Evolutionary conservation across 2,329 filamentous ascomycete genomes (phyloP).

Genomic region (Talaromyces islandicus): DNA sequence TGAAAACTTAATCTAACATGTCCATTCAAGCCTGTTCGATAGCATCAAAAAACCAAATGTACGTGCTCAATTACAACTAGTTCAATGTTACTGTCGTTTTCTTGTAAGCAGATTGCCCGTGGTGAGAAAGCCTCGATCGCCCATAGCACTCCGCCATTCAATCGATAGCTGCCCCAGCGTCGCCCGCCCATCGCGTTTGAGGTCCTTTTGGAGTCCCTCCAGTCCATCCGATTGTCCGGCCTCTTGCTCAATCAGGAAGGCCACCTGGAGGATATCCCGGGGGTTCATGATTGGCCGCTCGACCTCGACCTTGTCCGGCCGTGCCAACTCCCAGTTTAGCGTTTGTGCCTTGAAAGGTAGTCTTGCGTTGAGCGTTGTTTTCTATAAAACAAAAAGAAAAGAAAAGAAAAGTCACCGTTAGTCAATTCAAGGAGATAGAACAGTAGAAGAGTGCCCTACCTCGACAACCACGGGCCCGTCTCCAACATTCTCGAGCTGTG

Average conservation of each 20-base stretch:
- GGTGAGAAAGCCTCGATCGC: slow-evolving; percentile 77
- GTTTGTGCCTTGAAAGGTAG: slow-evolving; percentile 49
- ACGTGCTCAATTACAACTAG: no score
- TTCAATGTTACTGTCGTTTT: slow-evolving; percentile 22
- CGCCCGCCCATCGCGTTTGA: slow-evolving; percentile 47
- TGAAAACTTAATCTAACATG: not conserved
- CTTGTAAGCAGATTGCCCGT: slow-evolving; percentile 68
- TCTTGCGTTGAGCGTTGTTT: slow-evolving; percentile 45
- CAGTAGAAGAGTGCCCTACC: slow-evolving; percentile 27
- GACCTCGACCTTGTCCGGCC: slow-evolving; percentile 22
- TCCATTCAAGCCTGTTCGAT: not conserved
- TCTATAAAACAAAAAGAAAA: slow-evolving; percentile 21
- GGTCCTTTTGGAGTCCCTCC: slow-evolving; percentile 47
- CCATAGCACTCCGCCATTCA: slow-evolving; percentile 85
- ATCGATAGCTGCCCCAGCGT: slow-evolving; percentile 77
- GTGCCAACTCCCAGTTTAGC: slow-evolving; percentile 49
- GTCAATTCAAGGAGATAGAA: not conserved
- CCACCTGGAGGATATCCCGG: slow-evolving; percentile 60
- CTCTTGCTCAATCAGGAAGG: slow-evolving; percentile 56
- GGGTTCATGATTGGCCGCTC: slow-evolving; percentile 49
- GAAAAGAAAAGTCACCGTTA: not conserved
- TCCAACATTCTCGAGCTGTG: slow-evolving; percentile 90
- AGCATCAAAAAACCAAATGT: no score
- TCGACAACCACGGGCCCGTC: slow-evolving; percentile 78
- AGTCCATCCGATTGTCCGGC: slow-evolving; percentile 39